Evolutionary conservation across 345 rosid species (phyloP).

Genomic region (Adansonia digitata): DNA sequence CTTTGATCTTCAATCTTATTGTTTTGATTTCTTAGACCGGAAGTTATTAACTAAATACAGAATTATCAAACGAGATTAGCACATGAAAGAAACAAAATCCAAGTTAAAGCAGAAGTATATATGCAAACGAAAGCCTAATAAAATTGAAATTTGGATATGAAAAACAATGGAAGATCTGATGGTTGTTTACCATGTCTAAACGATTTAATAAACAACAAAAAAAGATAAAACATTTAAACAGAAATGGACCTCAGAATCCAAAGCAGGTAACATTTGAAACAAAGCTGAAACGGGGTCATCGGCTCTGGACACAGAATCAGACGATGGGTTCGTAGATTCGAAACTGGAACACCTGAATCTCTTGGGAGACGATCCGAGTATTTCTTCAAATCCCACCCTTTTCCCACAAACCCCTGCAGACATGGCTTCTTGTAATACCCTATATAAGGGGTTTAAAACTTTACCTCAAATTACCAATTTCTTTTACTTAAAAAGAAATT

Average conservation of each 20-base stretch:
- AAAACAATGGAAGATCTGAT: not conserved
- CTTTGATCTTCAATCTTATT: not conserved
- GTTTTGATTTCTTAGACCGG: not conserved
- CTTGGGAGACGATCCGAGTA: constrained; percentile 1
- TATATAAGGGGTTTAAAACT: not conserved
- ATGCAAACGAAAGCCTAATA: not conserved
- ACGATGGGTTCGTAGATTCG: not conserved
- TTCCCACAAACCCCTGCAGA: constrained; percentile 6
- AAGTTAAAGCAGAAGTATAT: not conserved
- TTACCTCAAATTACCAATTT: not conserved
- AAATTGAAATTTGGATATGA: not conserved
- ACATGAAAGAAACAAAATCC: not conserved
- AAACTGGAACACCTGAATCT: constrained; percentile 6
- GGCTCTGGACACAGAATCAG: constrained; percentile 1
- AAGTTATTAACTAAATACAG: not conserved
- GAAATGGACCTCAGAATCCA: constrained; percentile 4
- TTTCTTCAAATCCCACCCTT: constrained; percentile 7
- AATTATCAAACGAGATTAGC: not conserved
- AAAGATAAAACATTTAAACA: not conserved
- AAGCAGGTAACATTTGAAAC: not conserved
- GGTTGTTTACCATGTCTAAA: not conserved
- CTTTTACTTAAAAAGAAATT: not conserved
- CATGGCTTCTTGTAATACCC: not conserved
- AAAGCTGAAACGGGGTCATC: not conserved
- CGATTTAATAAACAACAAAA: not conserved